These are phyloP conservation scores for Ceratocystis alfenasii DNA, from an alignment of 2,329 filamentous ascomycete genomes.

Conservation along the genomic window DNA sequence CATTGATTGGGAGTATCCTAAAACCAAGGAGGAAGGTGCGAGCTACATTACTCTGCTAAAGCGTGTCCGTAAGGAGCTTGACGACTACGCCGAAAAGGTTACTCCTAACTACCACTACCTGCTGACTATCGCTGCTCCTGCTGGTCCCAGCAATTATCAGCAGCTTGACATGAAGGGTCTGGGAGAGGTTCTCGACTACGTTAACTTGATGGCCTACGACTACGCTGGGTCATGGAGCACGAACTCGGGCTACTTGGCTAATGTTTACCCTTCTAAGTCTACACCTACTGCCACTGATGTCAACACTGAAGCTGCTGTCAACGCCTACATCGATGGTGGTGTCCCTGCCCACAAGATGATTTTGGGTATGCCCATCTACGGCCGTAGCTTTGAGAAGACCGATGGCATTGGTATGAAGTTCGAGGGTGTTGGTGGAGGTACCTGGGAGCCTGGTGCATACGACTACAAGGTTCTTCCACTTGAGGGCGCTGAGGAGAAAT, in stretches of 20 bases:
- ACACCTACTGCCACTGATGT: conserved; percentile 55
- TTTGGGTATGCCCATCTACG: conserved; percentile 71
- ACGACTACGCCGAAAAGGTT: conserved; percentile 36
- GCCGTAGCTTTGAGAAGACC: conserved; percentile 51
- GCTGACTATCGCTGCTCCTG: conserved; percentile 42
- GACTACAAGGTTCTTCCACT: conserved; percentile 69
- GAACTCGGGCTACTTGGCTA: conserved; percentile 56
- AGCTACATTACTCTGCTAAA: conserved; percentile 37
- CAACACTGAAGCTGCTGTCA: conserved; percentile 53
- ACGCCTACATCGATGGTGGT: conserved; percentile 51
- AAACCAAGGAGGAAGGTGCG: conserved; percentile 31
- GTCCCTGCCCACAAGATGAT: conserved; percentile 56
- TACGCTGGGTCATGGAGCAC: conserved; percentile 57
- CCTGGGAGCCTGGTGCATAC: conserved; percentile 64
- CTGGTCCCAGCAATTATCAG: conserved; percentile 38
- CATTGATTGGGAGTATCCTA: conserved; percentile 33
- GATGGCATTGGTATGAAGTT: conserved; percentile 53
- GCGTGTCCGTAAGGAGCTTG: conserved; percentile 36
- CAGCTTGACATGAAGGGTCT: conserved; percentile 38
- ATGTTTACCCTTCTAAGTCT: conserved; percentile 46
- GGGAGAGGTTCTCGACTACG: conserved; percentile 39
- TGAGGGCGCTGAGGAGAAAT: conserved; percentile 43
- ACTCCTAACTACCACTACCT: conserved; percentile 41
- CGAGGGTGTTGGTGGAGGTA: conserved; percentile 52
- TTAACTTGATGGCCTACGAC: conserved; percentile 63